These are phyloP conservation scores for Diaporthe humulicola DNA, from an alignment of 2,329 filamentous ascomycete species.

Conservation along the genomic window DNA sequence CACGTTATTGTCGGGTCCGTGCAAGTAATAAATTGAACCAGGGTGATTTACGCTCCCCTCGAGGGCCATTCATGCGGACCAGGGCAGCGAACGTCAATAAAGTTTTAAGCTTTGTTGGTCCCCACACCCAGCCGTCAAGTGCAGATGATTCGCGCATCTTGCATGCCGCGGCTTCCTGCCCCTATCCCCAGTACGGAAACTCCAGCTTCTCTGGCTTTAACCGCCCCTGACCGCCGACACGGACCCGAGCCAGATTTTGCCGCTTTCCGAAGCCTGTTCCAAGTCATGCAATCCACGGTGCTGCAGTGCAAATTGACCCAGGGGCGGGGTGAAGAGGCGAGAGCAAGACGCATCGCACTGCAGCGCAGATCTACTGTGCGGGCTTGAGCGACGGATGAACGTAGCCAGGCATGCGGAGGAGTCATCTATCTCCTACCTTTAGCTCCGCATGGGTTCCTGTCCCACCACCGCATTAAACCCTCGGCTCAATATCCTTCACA, in stretches of 20 bases:
- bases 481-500: background rate
- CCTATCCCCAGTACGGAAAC: slow-evolving; percentile 11
- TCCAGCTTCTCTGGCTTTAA: slow-evolving; percentile 3
- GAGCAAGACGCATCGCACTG: background rate
- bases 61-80: slow-evolving; percentile 19
- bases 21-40: background rate
- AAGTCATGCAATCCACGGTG: background rate
- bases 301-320: background rate
- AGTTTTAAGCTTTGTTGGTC: slow-evolving; percentile 24
- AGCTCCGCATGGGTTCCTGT: background rate
- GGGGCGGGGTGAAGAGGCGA: background rate
- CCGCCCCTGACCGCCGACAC: background rate
- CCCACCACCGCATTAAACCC: background rate
- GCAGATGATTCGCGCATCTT: slow-evolving; percentile 24
- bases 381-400: background rate
- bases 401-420: background rate
- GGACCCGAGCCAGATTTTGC: background rate
- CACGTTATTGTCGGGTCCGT: background rate
- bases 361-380: background rate
- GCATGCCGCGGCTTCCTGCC: background rate
- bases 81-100: slow-evolving; percentile 23
- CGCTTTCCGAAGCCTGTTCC: background rate
- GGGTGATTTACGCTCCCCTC: background rate
- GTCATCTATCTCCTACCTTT: background rate
- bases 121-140: background rate